Percentiles rank a stretch among this genome's conserved stretches.
Conservation (phyloP, 352 stramenopile species). For the Lagenidium sp. region DNA sequence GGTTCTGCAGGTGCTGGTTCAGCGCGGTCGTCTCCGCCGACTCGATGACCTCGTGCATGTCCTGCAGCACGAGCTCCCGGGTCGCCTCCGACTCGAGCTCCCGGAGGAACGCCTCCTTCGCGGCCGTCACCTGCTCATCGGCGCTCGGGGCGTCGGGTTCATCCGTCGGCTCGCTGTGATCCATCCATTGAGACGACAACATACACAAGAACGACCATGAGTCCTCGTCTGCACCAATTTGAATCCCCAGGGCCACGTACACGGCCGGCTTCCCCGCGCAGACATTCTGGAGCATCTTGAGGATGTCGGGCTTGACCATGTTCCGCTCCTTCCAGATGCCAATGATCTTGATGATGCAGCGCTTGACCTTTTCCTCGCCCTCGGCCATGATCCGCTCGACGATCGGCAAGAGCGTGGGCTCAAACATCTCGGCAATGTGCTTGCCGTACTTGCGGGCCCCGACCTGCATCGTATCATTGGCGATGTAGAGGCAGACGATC, state of each 20-base stretch:
- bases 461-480: constrained; percentile 82
- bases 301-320: constrained; percentile 36
- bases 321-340: constrained; percentile 77
- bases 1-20: constrained; percentile 44
- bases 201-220: background rate
- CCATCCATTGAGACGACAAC: background rate
- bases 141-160: constrained; percentile 1
- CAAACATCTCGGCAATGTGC: constrained; percentile 52
- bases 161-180: background rate
- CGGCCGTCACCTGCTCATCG: constrained; percentile 7
- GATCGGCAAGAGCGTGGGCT: constrained; percentile 40
- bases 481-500: constrained; percentile 79
- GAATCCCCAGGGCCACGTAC: constrained; percentile 18
- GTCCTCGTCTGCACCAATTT: constrained; percentile 3
- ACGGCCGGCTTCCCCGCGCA: constrained; percentile 54
- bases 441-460: constrained; percentile 74
- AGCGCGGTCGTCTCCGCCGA: constrained; percentile 33
- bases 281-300: constrained; percentile 67
- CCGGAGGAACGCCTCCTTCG: constrained; percentile 18
- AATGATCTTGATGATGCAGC: constrained; percentile 80
- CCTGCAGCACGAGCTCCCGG: constrained; percentile 43
- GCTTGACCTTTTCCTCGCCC: constrained; percentile 76
- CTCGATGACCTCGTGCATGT: constrained; percentile 58
- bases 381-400: constrained; percentile 56
- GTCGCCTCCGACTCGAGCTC: constrained; percentile 26